Base-by-base conservation (phyloP, 2,329 filamentous ascomycete genomes). In the Bipolaris gigantea region DNA sequence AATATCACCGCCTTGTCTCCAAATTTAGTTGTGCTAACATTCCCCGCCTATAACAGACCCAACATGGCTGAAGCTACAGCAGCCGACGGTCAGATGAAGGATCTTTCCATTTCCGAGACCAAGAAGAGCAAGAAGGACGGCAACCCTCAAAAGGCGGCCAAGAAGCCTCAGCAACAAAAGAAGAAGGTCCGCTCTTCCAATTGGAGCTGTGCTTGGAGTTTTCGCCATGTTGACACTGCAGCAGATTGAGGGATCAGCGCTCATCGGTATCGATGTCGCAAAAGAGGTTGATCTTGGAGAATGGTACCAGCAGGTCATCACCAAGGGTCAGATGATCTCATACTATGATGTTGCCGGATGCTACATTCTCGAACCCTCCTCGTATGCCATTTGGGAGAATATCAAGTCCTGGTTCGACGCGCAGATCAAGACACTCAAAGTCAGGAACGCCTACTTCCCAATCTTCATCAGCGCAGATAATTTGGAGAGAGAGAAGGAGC, bases 221-320 rank as follows among this genome's bases (percentile, higher is more conserved):
- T 27, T 47, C 35, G 41, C 32, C 32, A 43, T 58, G 33, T 65
- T 71, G 52, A 71, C 65, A 43, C 44, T 38, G 40, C 32, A 38
- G 63, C 72, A 79, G 76, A 81, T 80, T 42, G 83, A 85, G 39
- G 84, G 83, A 43, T 81, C 83, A 48, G 83, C 83, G 48, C 73
- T 95, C 62, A 95, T 94, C 67, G 92, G 92, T 61, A 96, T 97
- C 69, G 94, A 92, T 60, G 86, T 89, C 56, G 83, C 84, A 60
- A 97, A 97, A 78, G 81, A 88, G 44, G 88, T 89, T 43, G 91
- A 97, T 78, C 94, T 99, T 73, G 83, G 90, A 46, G 86, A 87
- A 76, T 99, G 94, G 94, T 99, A 99, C 78, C 91, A 96, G 78
- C 93, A 99, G 78, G 90, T 97, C 57, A 89, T 99, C 53, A 87